These are phyloP conservation scores for Scedosporium boydii DNA, from an alignment of 2,329 filamentous ascomycete genomes.

Conservation along the genomic window DNA sequence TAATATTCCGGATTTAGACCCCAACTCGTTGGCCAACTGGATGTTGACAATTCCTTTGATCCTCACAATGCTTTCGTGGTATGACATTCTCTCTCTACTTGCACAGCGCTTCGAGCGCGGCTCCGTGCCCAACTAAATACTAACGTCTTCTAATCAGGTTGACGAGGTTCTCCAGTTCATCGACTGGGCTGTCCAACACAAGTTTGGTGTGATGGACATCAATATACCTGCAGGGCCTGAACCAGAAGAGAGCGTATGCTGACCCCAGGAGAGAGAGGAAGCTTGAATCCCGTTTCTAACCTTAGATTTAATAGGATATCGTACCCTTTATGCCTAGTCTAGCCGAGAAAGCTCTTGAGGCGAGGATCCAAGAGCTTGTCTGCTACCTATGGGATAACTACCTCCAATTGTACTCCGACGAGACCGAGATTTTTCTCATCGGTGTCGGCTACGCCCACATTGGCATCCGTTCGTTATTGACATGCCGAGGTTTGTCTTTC, in stretches of 20 bases:
- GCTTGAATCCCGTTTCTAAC: constrained; percentile 10
- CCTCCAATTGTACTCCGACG: constrained; percentile 63
- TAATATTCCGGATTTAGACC: constrained; percentile 36
- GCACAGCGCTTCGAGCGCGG: background rate
- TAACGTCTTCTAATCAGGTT: constrained; percentile 42
- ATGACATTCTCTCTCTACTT: constrained; percentile 24
- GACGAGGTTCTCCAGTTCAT: constrained; percentile 76
- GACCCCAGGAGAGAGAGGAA: constrained; percentile 8
- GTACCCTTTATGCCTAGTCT: constrained; percentile 36
- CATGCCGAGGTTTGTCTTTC: constrained; percentile 55
- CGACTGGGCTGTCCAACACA: constrained; percentile 68
- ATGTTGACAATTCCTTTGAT: constrained; percentile 65
- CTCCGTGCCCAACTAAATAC: no score
- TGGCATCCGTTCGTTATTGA: constrained; percentile 72
- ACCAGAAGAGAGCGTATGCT: constrained; percentile 19
- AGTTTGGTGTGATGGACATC: constrained; percentile 80
- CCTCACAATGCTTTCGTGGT: constrained; percentile 84
- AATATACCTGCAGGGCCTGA: constrained; percentile 61
- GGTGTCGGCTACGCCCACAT: constrained; percentile 85
- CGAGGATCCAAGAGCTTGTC: constrained; percentile 62
- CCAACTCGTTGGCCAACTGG: constrained; percentile 56
- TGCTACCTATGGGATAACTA: constrained; percentile 97
- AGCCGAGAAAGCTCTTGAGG: constrained; percentile 39
- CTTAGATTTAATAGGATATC: constrained; percentile 25
- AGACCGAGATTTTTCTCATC: constrained; percentile 67